Percentiles rank a stretch among this genome's conserved stretches.
These are phyloP conservation scores for Globisporangium spinosum DNA, from an alignment of 352 stramenopile species.

Conservation along the genomic window DNA sequence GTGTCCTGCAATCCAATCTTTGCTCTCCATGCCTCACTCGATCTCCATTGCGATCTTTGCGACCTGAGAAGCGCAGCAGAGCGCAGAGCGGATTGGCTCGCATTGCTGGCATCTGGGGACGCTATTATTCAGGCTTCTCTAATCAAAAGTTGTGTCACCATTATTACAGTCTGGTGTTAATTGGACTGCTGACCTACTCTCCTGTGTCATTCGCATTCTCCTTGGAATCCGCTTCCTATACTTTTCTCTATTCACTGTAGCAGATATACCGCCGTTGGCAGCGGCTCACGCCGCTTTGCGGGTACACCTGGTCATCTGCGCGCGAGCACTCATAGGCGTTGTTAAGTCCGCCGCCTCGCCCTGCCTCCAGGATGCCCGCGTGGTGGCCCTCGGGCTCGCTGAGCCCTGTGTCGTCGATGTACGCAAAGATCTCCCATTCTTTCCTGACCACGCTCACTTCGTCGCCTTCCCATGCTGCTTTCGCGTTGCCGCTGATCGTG, in stretches of 20 bases:
- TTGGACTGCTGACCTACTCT: constrained; percentile 12
- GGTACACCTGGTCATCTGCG: constrained; percentile 8
- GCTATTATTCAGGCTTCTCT: background rate
- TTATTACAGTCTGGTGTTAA: background rate
- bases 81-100: background rate
- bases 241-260: constrained; percentile 9
- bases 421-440: constrained; percentile 10
- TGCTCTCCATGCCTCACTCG: background rate
- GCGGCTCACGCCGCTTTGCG: background rate
- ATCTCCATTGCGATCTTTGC: background rate
- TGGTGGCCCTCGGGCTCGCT: background rate
- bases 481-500: background rate
- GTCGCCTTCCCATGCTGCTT: constrained; percentile 7
- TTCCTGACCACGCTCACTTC: constrained; percentile 9
- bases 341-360: background rate
- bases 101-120: background rate
- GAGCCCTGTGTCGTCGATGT: constrained; percentile 13
- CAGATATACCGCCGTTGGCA: constrained; percentile 18
- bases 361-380: constrained; percentile 12
- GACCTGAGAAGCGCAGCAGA: background rate
- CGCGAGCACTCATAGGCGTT: constrained; percentile 16
- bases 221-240: background rate
- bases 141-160: background rate
- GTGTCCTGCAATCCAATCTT: background rate
- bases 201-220: background rate